Evolutionary conservation across 2,329 filamentous ascomycete genomes (phyloP), one percentile per base, ranked within the genome.

Genomic region (Alternaria ventricosa): DNA sequence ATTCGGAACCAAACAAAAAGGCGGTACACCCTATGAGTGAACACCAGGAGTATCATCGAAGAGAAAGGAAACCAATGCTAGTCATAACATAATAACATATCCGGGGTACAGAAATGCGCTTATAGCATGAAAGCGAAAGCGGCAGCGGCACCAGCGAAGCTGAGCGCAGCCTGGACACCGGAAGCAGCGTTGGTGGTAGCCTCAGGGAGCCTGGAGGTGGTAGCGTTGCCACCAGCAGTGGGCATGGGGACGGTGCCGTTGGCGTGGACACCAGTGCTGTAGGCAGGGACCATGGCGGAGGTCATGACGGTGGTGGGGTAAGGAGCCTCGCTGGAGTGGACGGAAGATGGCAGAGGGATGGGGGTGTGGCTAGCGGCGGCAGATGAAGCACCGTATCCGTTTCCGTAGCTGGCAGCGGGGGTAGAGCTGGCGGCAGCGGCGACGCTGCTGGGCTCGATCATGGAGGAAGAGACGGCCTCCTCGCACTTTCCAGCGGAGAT

Each of bases 401-500:
- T 62, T 55, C 57, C 59, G 58, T 70, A 62, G 59, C 62, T 67
- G 53, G 64, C 44, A 67, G 30, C 65, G 63, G 54, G 57, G 18
- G 46, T 44, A n/a, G 57, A 23, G 44, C 56, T 43, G 43, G 64
- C 55, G 22, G 51, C 49, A 43, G 57, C 27, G 18, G 36, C 20
- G 44, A 20, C 18, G 60, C 59, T 58, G 45, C 33, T 59, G 44
- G 60, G 53, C 33, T 55, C 57, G 45, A 57, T 45, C 28, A 69
- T 64, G 61, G 70, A 65, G 53, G 75, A 75, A 27, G 72, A 65
- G 55, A 56, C 64, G 20, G 57, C 56, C 51, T 46, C 64, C 43
- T 60, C 41, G 68, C 71, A 79, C 57, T 76, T 63, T 49, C 75
- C 68, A 74, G 85, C 85, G 64, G 80, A 82, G 80, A 90, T 83